Conservation (phyloP, 305 asterid genomes). For the Fraxinus sp. region DNA sequence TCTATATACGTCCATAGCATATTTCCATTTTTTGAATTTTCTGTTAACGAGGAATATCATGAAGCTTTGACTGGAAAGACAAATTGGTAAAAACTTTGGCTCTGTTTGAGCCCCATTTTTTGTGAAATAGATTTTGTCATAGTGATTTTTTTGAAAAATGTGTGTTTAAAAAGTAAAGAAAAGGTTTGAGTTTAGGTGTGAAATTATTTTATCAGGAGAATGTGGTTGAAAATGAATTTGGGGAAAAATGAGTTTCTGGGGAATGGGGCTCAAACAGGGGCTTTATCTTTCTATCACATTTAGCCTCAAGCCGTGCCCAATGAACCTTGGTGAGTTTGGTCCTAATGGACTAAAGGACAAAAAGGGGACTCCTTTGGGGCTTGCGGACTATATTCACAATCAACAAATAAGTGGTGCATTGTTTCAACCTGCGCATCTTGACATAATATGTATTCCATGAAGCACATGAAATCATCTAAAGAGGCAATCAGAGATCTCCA, state of each 20-base stretch:
- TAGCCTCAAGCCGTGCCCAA: not conserved
- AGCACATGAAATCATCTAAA: conserved; percentile 1
- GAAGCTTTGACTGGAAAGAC: not conserved
- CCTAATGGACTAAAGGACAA: too few species aligned
- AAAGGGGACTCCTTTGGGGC: too few species aligned
- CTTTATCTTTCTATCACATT: not conserved
- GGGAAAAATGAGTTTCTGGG: not conserved
- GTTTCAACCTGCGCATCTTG: not conserved
- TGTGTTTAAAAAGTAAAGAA: not conserved
- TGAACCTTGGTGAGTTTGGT: too few species aligned
- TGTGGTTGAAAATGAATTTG: not conserved
- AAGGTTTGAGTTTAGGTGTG: not conserved
- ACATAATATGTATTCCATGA: not conserved
- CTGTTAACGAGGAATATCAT: not conserved
- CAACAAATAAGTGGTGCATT: not conserved
- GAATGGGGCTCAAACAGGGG: not conserved
- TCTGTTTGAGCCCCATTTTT: not conserved
- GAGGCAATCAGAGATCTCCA: not conserved
- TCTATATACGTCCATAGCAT: not conserved
- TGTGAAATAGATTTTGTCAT: not conserved
- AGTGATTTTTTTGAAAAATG: not conserved
- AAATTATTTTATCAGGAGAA: not conserved
- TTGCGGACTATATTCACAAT: not conserved
- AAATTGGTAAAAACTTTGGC: not conserved
- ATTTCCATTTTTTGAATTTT: not conserved